Evolutionary conservation across 768 basidiomycete genomes (phyloP).

Genomic region (Agaricus subrufescens): DNA sequence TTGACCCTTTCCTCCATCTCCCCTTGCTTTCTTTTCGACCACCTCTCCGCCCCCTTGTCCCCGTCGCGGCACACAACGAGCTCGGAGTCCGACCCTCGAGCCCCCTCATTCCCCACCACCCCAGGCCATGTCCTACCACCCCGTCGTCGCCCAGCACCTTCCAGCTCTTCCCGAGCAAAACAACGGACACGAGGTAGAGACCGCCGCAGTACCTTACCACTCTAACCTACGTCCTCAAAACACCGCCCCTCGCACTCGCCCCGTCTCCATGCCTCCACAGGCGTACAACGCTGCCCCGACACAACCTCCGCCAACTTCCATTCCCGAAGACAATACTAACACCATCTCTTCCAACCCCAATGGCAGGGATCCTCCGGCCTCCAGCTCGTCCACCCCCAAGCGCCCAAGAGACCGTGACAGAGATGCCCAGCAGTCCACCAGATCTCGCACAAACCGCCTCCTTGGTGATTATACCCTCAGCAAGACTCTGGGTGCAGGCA

Average conservation of each 20-base stretch:
- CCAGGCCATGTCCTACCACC: constrained; percentile 31
- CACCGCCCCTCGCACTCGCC: constrained; percentile 47
- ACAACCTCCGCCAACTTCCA: constrained; percentile 5
- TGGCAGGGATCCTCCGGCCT: neutral
- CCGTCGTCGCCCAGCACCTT: constrained; percentile 41
- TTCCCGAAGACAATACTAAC: constrained; percentile 8
- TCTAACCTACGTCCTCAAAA: constrained; percentile 23
- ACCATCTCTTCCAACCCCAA: neutral
- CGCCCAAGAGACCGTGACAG: constrained; percentile 8
- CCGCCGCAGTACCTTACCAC: constrained; percentile 14
- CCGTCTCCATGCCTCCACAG: constrained; percentile 76
- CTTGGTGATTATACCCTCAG: constrained; percentile 94
- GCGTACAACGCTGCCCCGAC: constrained; percentile 23
- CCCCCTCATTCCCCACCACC: neutral
- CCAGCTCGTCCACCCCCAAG: constrained; percentile 12
- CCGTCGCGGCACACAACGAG: neutral
- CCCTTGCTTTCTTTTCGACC: neutral
- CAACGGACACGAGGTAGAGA: constrained; percentile 63
- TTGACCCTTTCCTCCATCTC: neutral
- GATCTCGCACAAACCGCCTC: constrained; percentile 45
- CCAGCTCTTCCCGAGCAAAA: constrained; percentile 46
- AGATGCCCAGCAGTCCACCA: neutral
- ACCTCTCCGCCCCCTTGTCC: neutral
- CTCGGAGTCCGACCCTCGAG: neutral
- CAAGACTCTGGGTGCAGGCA: constrained; percentile 95